A percentile compares a stretch with the other conserved stretches of the same genome.
Evolutionary conservation across 208 protist species (phyloP).

Genomic region (Trypanosomatidae sp.): DNA sequence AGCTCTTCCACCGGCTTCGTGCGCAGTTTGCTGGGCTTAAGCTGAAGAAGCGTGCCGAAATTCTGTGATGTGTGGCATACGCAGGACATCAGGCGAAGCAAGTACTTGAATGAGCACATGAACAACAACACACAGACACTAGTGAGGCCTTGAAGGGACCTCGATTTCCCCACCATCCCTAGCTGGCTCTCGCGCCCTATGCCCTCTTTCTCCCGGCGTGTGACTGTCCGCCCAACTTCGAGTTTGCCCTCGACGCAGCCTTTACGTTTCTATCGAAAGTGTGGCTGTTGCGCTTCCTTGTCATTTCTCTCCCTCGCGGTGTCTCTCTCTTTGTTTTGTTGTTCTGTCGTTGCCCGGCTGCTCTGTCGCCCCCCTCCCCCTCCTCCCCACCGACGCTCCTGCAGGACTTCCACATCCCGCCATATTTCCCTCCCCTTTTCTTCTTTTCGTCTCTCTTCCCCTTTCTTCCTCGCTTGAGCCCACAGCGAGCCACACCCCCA

Average conservation of each 20-base stretch:
- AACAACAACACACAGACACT: background rate
- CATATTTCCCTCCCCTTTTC: background rate
- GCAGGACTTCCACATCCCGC: background rate
- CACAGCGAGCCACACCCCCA: background rate
- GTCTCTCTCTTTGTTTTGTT: background rate
- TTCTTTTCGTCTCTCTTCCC: background rate
- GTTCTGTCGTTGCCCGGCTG: too few relatives aligned
- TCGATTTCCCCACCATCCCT: background rate
- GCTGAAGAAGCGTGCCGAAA: background rate
- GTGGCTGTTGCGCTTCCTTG: background rate
- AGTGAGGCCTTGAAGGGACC: background rate
- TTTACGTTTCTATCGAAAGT: background rate
- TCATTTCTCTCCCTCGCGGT: too few relatives aligned
- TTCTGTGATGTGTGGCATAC: background rate
- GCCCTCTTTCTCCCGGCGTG: background rate
- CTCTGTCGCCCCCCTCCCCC: background rate
- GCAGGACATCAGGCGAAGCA: background rate
- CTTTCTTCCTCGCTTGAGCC: background rate
- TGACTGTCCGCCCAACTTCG: background rate
- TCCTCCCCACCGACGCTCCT: background rate
- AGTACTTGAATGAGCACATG: background rate
- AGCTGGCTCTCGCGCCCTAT: background rate
- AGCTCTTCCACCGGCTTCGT: conserved; percentile 23
- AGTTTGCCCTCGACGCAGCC: background rate
- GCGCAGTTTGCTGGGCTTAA: conserved; percentile 20